phyloP scores from a whole-genome alignment of 2,329 filamentous ascomycete genomes.

The Samsoniella hepiali region DNA sequence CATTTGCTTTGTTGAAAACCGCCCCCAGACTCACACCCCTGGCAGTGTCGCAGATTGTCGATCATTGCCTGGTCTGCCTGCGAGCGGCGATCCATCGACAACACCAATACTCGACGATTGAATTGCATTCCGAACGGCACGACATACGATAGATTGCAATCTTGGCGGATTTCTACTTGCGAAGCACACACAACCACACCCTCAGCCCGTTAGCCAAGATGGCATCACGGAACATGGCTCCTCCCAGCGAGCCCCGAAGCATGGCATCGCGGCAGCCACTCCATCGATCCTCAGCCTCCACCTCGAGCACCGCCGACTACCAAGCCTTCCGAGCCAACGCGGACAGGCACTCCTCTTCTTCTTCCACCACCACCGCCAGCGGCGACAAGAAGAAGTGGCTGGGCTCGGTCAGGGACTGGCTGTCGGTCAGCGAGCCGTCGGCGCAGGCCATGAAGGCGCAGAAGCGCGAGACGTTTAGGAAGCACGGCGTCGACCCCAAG shows the following conservation, averaged over 20 bases:
- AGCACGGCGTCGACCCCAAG: constrained; percentile 41
- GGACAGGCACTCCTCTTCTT: no score
- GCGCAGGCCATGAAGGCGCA: constrained; percentile 46
- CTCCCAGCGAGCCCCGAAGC: not conserved
- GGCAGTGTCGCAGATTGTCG: constrained; percentile 1
- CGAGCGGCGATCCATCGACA: not conserved
- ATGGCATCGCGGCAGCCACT: not conserved
- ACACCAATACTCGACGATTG: not conserved
- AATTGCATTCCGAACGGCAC: not conserved
- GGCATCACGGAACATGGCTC: not conserved
- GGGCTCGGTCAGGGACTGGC: constrained; percentile 46
- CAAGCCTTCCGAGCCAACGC: not conserved
- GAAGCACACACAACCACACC: no score
- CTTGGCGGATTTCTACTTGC: not conserved
- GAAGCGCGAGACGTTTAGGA: constrained; percentile 41
- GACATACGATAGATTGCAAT: not conserved
- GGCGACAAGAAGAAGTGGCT: constrained; percentile 36
- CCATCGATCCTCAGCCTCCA: not conserved
- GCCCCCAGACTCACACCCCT: not conserved
- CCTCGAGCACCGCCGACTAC: constrained; percentile 3
- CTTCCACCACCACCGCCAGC: not conserved
- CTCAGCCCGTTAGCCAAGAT: not conserved
- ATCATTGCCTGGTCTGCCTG: not conserved
- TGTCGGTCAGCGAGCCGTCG: constrained; percentile 48
- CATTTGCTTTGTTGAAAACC: not conserved